Conservation (phyloP, 2,329 filamentous ascomycete species). For the Fusarium torreyae region DNA sequence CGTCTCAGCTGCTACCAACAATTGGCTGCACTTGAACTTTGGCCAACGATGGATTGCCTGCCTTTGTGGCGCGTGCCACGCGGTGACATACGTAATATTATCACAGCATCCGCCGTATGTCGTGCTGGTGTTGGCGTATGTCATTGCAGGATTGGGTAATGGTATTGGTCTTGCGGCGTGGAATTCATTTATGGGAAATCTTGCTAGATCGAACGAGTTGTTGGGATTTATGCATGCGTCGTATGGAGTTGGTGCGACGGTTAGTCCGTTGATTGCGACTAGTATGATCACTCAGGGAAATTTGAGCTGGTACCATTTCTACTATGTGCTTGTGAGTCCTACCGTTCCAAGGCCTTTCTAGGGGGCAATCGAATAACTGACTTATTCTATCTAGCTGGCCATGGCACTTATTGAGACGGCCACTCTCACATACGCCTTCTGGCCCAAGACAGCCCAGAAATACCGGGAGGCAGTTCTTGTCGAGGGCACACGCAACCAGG, state of each 20-base stretch:
- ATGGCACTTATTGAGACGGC: slow-evolving; percentile 35
- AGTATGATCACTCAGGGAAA: slow-evolving; percentile 75
- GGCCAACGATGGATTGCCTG: slow-evolving; percentile 70
- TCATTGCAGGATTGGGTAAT: slow-evolving; percentile 78
- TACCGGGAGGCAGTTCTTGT: slow-evolving; percentile 61
- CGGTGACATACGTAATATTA: slow-evolving; percentile 74
- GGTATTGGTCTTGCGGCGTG: slow-evolving; percentile 72
- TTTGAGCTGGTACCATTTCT: slow-evolving; percentile 79
- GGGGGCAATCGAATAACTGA: too few species aligned
- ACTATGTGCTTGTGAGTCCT: slow-evolving; percentile 67
- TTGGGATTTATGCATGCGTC: slow-evolving; percentile 77
- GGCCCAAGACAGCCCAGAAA: slow-evolving; percentile 66
- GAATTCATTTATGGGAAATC: slow-evolving; percentile 73
- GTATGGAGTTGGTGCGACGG: slow-evolving; percentile 77
- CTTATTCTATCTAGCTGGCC: neutral
- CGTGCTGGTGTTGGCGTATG: slow-evolving; percentile 75
- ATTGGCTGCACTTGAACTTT: slow-evolving; percentile 54
- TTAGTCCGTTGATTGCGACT: slow-evolving; percentile 79
- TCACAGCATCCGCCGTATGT: slow-evolving; percentile 77
- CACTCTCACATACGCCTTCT: slow-evolving; percentile 70
- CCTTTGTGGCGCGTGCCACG: slow-evolving; percentile 71
- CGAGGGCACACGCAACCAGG: slow-evolving; percentile 44
- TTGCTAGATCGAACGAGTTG: slow-evolving; percentile 78
- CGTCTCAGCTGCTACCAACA: slow-evolving; percentile 73
- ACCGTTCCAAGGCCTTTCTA: rapidly evolving